Percentiles rank a stretch among this genome's conserved stretches.
These are phyloP conservation scores for Ceratorhiza oryzae-sativae DNA, from an alignment of 1,284 basidiomycete genomes.

Conservation along the genomic window DNA sequence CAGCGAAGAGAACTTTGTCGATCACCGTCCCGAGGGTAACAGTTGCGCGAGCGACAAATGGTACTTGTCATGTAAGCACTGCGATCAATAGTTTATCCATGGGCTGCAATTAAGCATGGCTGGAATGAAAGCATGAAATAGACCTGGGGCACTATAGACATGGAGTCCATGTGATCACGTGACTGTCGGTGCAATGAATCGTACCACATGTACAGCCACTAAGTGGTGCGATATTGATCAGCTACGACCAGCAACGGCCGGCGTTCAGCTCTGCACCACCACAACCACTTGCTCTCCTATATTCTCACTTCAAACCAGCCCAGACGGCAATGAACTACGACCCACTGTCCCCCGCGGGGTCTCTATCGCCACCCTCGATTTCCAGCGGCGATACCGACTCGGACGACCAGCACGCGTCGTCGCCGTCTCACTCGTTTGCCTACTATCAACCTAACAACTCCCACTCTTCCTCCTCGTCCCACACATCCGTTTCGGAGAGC, in stretches of 20 bases:
- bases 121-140: too few relatives aligned
- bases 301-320: neutral
- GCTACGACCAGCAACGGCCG: constrained; percentile 31
- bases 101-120: neutral
- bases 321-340: constrained; percentile 34
- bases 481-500: constrained; percentile 33
- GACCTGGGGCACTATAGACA: too few relatives aligned
- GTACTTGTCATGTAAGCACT: neutral
- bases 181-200: constrained; percentile 3
- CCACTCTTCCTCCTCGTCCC: constrained; percentile 25
- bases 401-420: constrained; percentile 37
- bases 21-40: neutral
- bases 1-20: constrained; percentile 15
- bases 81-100: neutral
- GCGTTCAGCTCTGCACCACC: constrained; percentile 19
- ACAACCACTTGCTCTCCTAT: constrained; percentile 22
- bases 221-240: constrained; percentile 25
- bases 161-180: too few relatives aligned
- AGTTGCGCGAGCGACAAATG: neutral
- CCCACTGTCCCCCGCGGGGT: constrained; percentile 32
- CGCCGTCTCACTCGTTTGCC: constrained; percentile 31
- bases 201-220: constrained; percentile 11
- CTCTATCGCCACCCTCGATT: constrained; percentile 37
- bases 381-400: constrained; percentile 37
- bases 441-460: constrained; percentile 18